Percentiles rank a stretch among this genome's conserved stretches.
phyloP scores from a whole-genome alignment of 2,329 filamentous ascomycete species.

The Colletotrichum aenigma region DNA sequence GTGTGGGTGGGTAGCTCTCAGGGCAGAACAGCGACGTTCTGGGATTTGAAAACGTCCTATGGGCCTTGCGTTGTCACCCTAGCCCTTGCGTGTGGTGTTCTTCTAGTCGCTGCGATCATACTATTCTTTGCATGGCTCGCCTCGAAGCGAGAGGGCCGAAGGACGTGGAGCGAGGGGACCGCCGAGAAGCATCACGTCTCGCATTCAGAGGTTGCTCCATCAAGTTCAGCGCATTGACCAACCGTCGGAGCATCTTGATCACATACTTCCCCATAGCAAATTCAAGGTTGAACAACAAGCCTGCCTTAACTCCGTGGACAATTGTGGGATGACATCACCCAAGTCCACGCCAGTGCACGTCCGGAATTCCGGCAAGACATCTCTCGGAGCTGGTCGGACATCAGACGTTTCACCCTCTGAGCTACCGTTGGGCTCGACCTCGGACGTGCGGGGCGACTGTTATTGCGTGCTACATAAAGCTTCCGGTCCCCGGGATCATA shows the following conservation, averaged over 20 bases:
- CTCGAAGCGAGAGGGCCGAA: background rate
- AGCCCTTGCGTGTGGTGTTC: background rate
- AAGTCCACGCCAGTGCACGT: background rate
- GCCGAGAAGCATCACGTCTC: background rate
- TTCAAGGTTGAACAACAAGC: too few relatives aligned
- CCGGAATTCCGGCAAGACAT: background rate
- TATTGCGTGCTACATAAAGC: background rate
- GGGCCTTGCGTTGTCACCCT: background rate
- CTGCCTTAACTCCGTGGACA: too few relatives aligned
- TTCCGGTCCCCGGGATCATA: background rate
- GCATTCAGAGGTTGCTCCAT: background rate
- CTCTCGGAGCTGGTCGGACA: background rate
- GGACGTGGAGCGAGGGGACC: background rate
- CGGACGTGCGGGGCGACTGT: conserved; percentile 3
- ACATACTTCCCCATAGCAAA: too few relatives aligned
- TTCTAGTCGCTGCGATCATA: background rate
- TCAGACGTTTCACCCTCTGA: conserved; percentile 13
- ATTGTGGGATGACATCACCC: background rate
- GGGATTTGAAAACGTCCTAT: background rate
- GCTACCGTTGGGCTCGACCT: background rate
- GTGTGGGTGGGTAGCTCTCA: too few relatives aligned
- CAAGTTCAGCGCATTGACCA: background rate
- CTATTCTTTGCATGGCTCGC: background rate
- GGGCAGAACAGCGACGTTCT: too few relatives aligned
- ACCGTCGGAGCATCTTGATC: too few relatives aligned